Base-by-base conservation (phyloP, 2,329 filamentous ascomycete species). In the Massarina eburnea region DNA sequence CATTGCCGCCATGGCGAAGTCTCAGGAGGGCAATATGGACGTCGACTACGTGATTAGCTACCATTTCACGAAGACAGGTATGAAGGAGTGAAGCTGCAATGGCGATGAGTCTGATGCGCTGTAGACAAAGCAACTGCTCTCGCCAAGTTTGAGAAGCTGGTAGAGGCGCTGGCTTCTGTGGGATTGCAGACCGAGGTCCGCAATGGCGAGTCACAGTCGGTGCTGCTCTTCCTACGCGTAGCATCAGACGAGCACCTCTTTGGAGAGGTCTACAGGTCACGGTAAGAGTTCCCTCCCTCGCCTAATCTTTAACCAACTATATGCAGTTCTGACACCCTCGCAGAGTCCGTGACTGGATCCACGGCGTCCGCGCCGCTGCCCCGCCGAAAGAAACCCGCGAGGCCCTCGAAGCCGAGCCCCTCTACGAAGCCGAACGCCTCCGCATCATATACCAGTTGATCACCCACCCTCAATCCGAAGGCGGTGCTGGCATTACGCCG, bases 11-110 rank as follows among this genome's bases (percentile, higher is more conserved):
- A 70, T 70, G 67, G 60, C 63, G 32, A 71, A 73, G 56, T 68
- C 66, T 46, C 58, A 66, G 47, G 67, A 76, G 52, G 75, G 75
- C 40, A 86, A 85, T 60, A 77, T 85, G 61, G 80, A 88, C 43
- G 89, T 96, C 49, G 91, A 96, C 76, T 96, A 90, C 77, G 90
- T 96, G 46, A 80, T 96, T 52, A 82, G 84, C 63, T 96, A 89
- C 72, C 79, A 85, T 46, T 85, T 92, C 62, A 80, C 84, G 20
- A 76, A 82, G 35, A 80, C 83, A 45, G 82, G 88, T 88, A 76
- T 52, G 74, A 52, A 35, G 20, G 18, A 36, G 4, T 24, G 38
- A 41, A 39, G 55, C 19, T 18, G 3, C 3, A 14, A 33, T 41
- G 45, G 43, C 19, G 24, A 26, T 15, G 34, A 41, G 49, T 43